Evolutionary conservation across 2,329 filamentous ascomycete species (phyloP).

Genomic region (Penicillium sp.): DNA sequence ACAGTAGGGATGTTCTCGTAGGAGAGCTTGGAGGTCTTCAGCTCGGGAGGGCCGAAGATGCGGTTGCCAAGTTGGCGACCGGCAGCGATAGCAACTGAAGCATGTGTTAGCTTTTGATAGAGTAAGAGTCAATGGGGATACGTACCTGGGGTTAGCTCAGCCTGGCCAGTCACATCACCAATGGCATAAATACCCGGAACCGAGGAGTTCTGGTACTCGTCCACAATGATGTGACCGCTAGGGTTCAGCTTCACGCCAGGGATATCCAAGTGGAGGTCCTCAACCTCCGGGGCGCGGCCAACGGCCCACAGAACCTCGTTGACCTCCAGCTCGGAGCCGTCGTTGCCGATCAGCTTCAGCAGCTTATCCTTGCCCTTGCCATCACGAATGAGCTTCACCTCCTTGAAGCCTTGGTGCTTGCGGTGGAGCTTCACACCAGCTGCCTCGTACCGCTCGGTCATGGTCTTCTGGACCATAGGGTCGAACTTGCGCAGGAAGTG

Average conservation of each 20-base stretch:
- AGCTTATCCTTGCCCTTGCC: constrained; percentile 51
- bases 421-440: constrained; percentile 52
- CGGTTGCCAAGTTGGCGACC: constrained; percentile 54
- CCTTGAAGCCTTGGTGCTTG: constrained; percentile 50
- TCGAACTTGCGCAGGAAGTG: constrained; percentile 55
- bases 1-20: constrained; percentile 57
- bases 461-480: constrained; percentile 55
- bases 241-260: constrained; percentile 46
- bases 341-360: constrained; percentile 47
- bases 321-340: constrained; percentile 48
- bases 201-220: constrained; percentile 55
- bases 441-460: constrained; percentile 55
- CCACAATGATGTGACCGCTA: constrained; percentile 48
- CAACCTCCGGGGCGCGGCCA: constrained; percentile 49
- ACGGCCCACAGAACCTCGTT: constrained; percentile 56
- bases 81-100: constrained; percentile 53
- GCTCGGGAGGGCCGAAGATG: constrained; percentile 51
- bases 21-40: constrained; percentile 47
- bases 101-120: neutral
- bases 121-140: neutral
- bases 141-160: constrained; percentile 54
- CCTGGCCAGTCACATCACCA: constrained; percentile 55
- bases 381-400: constrained; percentile 48
- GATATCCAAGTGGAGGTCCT: constrained; percentile 45
- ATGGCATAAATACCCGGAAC: constrained; percentile 52